Evolutionary conservation across 1,139 yeast genomes (phyloP).

Genomic region (Kluyveromyces sp.): DNA sequence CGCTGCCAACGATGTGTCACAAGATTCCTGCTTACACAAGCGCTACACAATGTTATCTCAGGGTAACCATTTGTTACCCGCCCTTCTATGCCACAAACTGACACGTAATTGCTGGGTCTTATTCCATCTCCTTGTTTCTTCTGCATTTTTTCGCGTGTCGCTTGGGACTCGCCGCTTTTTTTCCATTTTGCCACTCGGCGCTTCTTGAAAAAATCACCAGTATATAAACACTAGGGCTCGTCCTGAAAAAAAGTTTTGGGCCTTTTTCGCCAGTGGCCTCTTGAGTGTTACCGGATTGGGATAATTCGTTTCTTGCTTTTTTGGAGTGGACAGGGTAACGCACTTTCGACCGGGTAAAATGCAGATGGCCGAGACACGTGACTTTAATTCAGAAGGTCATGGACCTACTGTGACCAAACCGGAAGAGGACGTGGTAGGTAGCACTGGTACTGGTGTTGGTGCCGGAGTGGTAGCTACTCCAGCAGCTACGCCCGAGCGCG

Average conservation of each 20-base stretch:
- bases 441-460: slow-evolving; percentile 5
- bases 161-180: background rate
- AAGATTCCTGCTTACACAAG: background rate
- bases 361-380: slow-evolving; percentile 8
- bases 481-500: slow-evolving; percentile 4
- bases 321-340: background rate
- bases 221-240: slow-evolving; percentile 8
- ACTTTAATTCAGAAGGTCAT: slow-evolving; percentile 4
- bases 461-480: slow-evolving; percentile 4
- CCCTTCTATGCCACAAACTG: too few relatives aligned
- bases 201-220: slow-evolving; percentile 1
- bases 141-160: background rate
- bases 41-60: background rate
- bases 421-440: slow-evolving; percentile 3
- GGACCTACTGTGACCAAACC: slow-evolving; percentile 5
- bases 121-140: background rate
- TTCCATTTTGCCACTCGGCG: background rate
- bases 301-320: background rate
- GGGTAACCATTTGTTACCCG: background rate
- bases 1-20: too few relatives aligned
- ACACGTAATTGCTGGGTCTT: background rate
- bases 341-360: background rate
- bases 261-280: slow-evolving; percentile 5
- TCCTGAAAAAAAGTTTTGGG: slow-evolving; percentile 6
- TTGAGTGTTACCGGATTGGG: slow-evolving; percentile 1